Percentiles rank a stretch among this genome's conserved stretches.
These are phyloP conservation scores for Fomitopsis pulvina DNA, from an alignment of 768 basidiomycete genomes.

Conservation along the genomic window DNA sequence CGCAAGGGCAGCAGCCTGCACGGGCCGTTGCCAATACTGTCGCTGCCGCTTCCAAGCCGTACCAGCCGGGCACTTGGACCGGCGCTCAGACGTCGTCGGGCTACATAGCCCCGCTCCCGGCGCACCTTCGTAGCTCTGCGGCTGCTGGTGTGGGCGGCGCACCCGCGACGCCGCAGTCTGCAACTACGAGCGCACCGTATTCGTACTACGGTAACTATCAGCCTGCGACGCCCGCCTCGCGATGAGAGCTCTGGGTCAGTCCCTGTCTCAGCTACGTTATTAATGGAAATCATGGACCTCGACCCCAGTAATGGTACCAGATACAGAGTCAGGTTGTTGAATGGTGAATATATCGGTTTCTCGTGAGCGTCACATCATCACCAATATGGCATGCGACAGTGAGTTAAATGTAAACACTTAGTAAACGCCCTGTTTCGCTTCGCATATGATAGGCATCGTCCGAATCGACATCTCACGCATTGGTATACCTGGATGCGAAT, in stretches of 20 bases:
- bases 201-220: slow-evolving; percentile 21
- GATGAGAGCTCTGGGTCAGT: slow-evolving; percentile 2
- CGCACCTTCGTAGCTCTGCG: slow-evolving; percentile 29
- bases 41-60: slow-evolving; percentile 19
- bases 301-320: neutral
- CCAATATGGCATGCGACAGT: too few species aligned
- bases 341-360: neutral
- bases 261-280: neutral
- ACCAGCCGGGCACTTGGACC: slow-evolving; percentile 17
- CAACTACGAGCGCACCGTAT: slow-evolving; percentile 11
- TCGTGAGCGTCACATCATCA: too few species aligned
- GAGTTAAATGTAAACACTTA: too few species aligned
- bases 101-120: slow-evolving; percentile 31
- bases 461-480: too few species aligned
- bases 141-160: slow-evolving; percentile 9
- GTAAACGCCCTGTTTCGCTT: too few species aligned
- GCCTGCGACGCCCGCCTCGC: slow-evolving; percentile 11
- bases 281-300: neutral
- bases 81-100: slow-evolving; percentile 6
- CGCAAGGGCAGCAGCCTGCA: slow-evolving; percentile 24
- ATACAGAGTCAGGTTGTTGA: neutral
- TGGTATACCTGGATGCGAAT: slow-evolving; percentile 5
- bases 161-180: slow-evolving; percentile 17
- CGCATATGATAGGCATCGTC: too few species aligned
- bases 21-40: slow-evolving; percentile 53